Base-by-base conservation (phyloP, 164 flowering plant genomes). In the Nymphaea thermarum region DNA sequence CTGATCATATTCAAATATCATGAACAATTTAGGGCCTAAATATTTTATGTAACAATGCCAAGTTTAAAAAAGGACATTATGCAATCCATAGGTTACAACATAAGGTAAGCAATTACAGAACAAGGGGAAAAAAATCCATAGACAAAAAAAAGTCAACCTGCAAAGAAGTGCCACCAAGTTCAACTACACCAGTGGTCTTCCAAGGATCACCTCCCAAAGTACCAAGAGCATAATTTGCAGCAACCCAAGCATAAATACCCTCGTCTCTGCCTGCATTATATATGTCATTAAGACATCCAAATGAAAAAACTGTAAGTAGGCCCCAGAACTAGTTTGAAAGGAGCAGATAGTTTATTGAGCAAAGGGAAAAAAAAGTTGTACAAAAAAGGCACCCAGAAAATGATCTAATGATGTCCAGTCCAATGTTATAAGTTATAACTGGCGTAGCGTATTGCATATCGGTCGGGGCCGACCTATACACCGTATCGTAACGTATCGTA, bases 161-260 rank as follows among this genome's bases (percentile, higher is more conserved):
- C 66, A 73, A 62, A 68, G 84, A 80, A 71, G 76, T 70, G 66
- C 82, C 83, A 74, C 82, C 85, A 64, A 85, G 82, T 77, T 85
- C 77, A 61, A 85, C 67, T 69, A 83, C 67, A 64, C 86, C 86
- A 64, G 77, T 80, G 71, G 89, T 85, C 72, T 77, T 70, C 53
- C 74, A 71, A 74, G 84, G 84, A 59, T 82, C 80, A 66, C 74
- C 70, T 71, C 85, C 86, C 73, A 85, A 72, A 4, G 75, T 79
- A 67, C 85, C 87, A 72, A 79, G 86, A 61, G 79, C 84, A 73
- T 85, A 82, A 47, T 85, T 85, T 42, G 72, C 83, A 69, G 85
- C 83, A n/a, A 85, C 78, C 89, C 89, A 83, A 61, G 85, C 78
- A 77, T 79, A 80, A 65, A 85, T 45, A 43, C 85, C 85, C 72